Conservation (phyloP, 768 basidiomycete species). For the Amanita exitialis region DNA sequence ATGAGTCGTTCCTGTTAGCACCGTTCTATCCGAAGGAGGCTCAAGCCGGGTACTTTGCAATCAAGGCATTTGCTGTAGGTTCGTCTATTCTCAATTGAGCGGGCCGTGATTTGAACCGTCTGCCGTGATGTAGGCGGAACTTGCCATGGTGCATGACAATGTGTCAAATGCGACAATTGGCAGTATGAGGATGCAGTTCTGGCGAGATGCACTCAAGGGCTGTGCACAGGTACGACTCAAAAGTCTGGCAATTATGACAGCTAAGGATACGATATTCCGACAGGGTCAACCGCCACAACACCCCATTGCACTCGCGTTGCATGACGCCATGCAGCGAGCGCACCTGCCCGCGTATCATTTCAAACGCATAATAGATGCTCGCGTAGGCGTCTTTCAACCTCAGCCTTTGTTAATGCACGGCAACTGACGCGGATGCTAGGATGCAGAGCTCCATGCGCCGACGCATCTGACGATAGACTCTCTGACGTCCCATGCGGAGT, state of each 20-base stretch:
- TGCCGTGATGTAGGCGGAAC: constrained; percentile 44
- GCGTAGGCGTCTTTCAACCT: constrained; percentile 36
- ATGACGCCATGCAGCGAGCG: constrained; percentile 38
- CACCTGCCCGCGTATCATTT: constrained; percentile 67
- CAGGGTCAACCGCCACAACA: constrained; percentile 73
- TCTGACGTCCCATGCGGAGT: constrained; percentile 65
- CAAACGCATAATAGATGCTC: constrained; percentile 75
- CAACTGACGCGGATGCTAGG: constrained; percentile 24
- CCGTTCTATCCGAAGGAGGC: constrained; percentile 62
- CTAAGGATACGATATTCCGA: not conserved
- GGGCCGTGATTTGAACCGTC: not conserved
- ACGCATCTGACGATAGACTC: constrained; percentile 60
- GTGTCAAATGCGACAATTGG: constrained; percentile 68
- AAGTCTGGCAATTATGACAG: not conserved
- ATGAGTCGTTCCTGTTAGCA: constrained; percentile 65
- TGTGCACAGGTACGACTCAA: constrained; percentile 47
- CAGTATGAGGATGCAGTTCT: constrained; percentile 82
- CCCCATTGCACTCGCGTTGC: constrained; percentile 68
- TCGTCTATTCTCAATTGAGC: constrained; percentile 5
- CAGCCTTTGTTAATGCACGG: not conserved
- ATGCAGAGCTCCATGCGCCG: constrained; percentile 54
- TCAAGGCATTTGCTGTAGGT: constrained; percentile 80
- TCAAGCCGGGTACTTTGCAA: constrained; percentile 62
- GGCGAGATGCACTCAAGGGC: constrained; percentile 69
- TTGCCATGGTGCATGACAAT: constrained; percentile 67